Base-by-base conservation (phyloP, 768 basidiomycete genomes). In the Lentinula boryana region DNA sequence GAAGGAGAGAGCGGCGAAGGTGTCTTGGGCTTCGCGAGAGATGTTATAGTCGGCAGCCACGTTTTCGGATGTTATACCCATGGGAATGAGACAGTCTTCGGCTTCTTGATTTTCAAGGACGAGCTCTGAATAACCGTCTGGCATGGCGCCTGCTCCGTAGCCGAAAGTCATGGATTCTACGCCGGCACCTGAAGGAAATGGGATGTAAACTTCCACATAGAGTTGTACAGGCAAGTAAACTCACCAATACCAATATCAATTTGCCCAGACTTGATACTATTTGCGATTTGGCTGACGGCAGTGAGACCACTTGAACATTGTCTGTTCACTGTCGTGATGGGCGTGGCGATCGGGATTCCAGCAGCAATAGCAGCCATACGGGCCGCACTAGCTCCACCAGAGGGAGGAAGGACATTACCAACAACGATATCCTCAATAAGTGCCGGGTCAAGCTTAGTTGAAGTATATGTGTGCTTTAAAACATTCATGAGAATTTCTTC, bases 11-110 rank as follows among this genome's bases (percentile, higher is more conserved):
- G 92, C 92, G 5, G 94, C 87, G 67, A 95, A 95, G 60, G 79
- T 82, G 76, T 96, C 95, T 74, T 95, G 92, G n/a, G 72, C 74
- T 52, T 79, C 77, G 57, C 95, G 88, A 32, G 87, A 77, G 70
- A 96, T 84, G 62, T 78, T 76, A 72, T 82, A 95, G 59, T 93
- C 85, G 53, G 78, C 71, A 12, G 94, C 91, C 64, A 95, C 92
- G 70, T 94, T 94, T 77, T 95, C 93, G n/a, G 90, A 93, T 18
- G 95, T 95, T 76, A 95, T 87, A 38, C 94, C 95, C 91, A 93
- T 93, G 48, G 92, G 92, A 61, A 91, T 77, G 31, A 89, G 78
- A 69, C 92, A 94, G 75, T 95, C 93, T 61, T 83, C 83, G 2
- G 93, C 84, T 65, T 89, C 86, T 65, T 84, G 75, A 73, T 80